Conservation (phyloP, 108 stramenopile species). For the Discostella pseudostelligera region DNA sequence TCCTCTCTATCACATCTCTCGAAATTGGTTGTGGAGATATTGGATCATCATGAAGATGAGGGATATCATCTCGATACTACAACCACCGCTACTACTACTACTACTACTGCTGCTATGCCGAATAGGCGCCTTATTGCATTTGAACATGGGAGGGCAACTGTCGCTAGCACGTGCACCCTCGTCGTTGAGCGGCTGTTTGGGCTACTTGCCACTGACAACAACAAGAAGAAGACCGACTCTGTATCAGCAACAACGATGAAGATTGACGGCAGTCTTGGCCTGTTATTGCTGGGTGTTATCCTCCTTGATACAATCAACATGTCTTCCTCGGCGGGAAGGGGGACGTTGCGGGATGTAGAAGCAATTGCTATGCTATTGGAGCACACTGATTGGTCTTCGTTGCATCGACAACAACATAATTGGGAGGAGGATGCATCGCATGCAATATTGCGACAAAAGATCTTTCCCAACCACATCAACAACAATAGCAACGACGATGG, state of each 20-base stretch:
- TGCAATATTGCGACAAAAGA: conserved; percentile 11
- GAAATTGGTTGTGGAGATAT: conserved; percentile 48
- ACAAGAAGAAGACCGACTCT: neutral
- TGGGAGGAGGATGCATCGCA: conserved; percentile 20
- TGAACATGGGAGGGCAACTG: conserved; percentile 47
- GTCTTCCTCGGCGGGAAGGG: conserved; percentile 66
- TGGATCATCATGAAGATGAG: conserved; percentile 84
- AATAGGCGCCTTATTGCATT: conserved; percentile 56
- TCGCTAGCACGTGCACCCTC: conserved; percentile 70
- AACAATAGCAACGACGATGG: no score
- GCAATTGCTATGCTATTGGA: conserved; percentile 53
- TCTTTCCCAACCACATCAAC: conserved; percentile 30
- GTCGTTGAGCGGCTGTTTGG: conserved; percentile 53
- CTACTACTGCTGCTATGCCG: no score
- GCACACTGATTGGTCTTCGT: conserved; percentile 56
- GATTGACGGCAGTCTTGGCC: conserved; percentile 42
- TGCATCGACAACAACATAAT: neutral
- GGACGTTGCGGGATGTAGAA: conserved; percentile 58
- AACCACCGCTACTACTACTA: conserved; percentile 1
- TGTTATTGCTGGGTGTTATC: conserved; percentile 68
- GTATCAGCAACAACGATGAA: neutral
- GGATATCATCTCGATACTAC: conserved; percentile 47
- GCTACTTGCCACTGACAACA: neutral
- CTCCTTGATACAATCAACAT: conserved; percentile 85
- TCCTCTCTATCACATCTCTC: conserved; percentile 23